A percentile compares a stretch with the other conserved stretches of the same genome.
phyloP scores from a whole-genome alignment of 495 filamentous ascomycete genomes.

The Pseudomonodictys pantanalensis region DNA sequence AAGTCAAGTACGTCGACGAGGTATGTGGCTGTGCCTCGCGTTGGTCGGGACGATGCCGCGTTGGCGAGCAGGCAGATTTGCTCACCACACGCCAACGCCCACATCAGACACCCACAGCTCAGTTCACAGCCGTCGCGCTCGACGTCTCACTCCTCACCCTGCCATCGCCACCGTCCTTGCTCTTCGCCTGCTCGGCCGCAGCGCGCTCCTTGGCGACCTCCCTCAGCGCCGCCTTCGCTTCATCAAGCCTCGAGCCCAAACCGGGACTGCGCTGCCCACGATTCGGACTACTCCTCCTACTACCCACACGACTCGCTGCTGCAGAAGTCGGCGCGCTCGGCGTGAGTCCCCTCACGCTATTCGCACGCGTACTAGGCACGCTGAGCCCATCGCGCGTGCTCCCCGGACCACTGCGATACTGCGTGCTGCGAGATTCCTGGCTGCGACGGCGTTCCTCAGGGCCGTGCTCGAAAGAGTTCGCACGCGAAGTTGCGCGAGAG shows the following conservation, averaged over 20 bases:
- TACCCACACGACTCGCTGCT: background rate
- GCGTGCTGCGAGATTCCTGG: constrained; percentile 20
- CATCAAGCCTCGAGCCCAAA: constrained; percentile 8
- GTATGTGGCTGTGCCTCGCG: too few species aligned
- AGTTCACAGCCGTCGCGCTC: too few species aligned
- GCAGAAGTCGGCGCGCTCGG: background rate
- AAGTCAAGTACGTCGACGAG: too few species aligned
- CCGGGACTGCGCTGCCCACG: background rate
- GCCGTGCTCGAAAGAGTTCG: constrained; percentile 13
- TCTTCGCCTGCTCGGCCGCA: too few species aligned
- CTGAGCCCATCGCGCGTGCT: constrained; percentile 11
- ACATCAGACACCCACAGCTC: too few species aligned
- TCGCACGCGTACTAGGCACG: constrained; percentile 6
- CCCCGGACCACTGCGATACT: constrained; percentile 5
- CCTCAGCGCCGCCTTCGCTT: constrained; percentile 12
- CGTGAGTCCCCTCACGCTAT: constrained; percentile 1
- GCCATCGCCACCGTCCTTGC: too few species aligned
- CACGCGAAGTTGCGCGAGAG: background rate
- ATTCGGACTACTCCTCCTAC: constrained; percentile 10
- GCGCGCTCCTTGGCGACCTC: constrained; percentile 9
- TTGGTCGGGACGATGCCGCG: too few species aligned
- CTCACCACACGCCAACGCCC: too few species aligned
- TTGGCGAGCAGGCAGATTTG: too few species aligned
- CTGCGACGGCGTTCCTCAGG: background rate
- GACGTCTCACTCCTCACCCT: too few species aligned